Conservation (phyloP, 345 rosid species). For the Euphorbia tirucalli region DNA sequence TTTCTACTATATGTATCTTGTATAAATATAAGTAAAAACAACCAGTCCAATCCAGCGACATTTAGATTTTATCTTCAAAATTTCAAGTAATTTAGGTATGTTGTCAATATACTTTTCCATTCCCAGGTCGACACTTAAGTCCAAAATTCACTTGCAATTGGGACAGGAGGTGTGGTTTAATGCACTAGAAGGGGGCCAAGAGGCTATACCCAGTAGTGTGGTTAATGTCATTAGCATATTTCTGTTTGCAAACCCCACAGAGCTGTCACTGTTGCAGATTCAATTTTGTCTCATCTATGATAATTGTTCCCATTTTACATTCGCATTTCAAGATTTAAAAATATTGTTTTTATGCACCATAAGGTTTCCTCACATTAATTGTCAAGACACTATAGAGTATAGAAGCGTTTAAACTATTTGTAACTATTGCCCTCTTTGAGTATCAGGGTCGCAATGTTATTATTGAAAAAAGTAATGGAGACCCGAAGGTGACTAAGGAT, state of each 20-base stretch:
- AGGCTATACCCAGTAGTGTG: background rate
- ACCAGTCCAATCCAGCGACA: background rate
- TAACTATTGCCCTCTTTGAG: constrained; percentile 18
- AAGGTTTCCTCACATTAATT: background rate
- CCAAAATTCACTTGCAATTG: background rate
- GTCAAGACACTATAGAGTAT: background rate
- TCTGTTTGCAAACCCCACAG: background rate
- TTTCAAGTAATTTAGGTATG: background rate
- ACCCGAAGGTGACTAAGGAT: constrained; percentile 88
- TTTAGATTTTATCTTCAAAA: background rate
- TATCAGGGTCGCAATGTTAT: constrained; percentile 84
- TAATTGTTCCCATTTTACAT: background rate
- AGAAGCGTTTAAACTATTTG: background rate
- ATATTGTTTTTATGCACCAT: background rate
- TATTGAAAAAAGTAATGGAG: constrained; percentile 56
- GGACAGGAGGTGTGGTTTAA: background rate
- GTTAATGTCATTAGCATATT: background rate
- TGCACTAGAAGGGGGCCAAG: background rate
- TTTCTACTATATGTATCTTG: background rate
- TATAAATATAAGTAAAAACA: too few relatives aligned
- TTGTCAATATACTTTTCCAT: background rate
- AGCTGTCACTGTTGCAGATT: background rate
- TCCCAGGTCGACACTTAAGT: background rate
- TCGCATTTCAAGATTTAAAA: background rate
- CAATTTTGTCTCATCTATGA: background rate